These are phyloP conservation scores for Dactylonectria macrodidyma DNA, from an alignment of 2,329 filamentous ascomycete species.

Conservation along the genomic window DNA sequence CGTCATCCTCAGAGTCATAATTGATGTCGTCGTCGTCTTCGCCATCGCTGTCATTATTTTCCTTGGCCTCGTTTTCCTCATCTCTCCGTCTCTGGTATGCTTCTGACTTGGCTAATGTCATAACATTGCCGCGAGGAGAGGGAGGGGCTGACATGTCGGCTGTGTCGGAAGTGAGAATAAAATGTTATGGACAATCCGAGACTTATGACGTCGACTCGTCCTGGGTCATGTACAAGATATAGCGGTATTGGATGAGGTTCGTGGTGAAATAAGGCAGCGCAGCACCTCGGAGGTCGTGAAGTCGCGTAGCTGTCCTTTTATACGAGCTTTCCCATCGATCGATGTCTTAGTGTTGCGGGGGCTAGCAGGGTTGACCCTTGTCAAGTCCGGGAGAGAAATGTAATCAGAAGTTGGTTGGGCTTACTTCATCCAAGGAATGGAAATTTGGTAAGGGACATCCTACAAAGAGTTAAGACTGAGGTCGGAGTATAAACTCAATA, in stretches of 20 bases:
- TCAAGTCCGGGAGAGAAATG: background rate
- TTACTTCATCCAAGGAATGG: background rate
- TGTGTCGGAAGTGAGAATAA: constrained; percentile 1
- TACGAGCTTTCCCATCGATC: background rate
- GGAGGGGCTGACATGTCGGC: constrained; percentile 30
- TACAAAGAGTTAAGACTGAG: background rate
- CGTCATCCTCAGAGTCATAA: constrained; percentile 31
- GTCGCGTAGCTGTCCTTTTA: background rate
- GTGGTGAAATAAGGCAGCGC: background rate
- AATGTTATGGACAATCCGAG: background rate
- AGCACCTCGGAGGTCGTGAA: background rate
- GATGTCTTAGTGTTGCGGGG: constrained; percentile 30
- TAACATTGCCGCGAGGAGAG: constrained; percentile 33
- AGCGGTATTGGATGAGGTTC: background rate
- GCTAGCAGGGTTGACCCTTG: constrained; percentile 27
- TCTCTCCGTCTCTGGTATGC: constrained; percentile 31
- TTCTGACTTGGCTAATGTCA: constrained; percentile 36
- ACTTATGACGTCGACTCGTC: background rate
- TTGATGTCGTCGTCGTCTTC: constrained; percentile 35
- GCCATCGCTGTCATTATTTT: constrained; percentile 24
- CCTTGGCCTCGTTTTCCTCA: constrained; percentile 16
- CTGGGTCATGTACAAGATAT: background rate
- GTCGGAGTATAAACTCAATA: constrained; percentile 16
- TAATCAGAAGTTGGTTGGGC: background rate
- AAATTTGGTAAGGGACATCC: background rate